Conservation (phyloP, 148 eudicot genomes). For the Cornus kousa region DNA sequence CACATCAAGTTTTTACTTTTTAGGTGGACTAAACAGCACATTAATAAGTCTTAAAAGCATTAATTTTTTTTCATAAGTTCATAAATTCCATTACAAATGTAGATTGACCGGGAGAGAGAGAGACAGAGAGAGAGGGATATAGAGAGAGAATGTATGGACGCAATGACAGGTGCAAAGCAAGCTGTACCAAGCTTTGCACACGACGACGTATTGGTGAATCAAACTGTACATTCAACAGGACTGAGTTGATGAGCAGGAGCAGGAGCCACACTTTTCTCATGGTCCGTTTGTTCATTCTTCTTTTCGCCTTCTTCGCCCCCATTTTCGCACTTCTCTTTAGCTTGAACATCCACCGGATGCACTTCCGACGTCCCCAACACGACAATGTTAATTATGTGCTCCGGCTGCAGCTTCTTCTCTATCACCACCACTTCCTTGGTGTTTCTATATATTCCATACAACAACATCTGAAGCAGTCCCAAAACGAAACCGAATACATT, state of each 20-base stretch:
- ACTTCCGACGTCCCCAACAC: conserved; percentile 31
- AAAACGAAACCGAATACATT: conserved; percentile 49
- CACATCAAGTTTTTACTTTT: too few species aligned
- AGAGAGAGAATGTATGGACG: background rate
- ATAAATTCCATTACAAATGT: background rate
- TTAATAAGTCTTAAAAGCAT: too few species aligned
- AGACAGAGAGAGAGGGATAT: background rate
- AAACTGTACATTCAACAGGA: background rate
- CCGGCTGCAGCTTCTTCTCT: conserved; percentile 24
- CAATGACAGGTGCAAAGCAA: background rate
- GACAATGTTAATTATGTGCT: conserved; percentile 28
- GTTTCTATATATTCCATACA: conserved; percentile 41
- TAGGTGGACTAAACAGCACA: too few species aligned
- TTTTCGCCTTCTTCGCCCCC: background rate
- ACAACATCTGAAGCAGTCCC: conserved; percentile 48
- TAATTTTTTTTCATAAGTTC: background rate
- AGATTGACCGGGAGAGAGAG: background rate
- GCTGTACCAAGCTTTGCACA: background rate
- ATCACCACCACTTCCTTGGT: background rate
- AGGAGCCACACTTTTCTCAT: background rate
- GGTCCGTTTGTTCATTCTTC: background rate
- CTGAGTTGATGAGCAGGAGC: background rate
- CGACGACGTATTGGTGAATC: background rate
- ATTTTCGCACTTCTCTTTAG: background rate
- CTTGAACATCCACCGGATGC: conserved; percentile 27